Evolutionary conservation across 495 filamentous ascomycete species (phyloP).

Genomic region (Podospora bellae-mahoneyi): DNA sequence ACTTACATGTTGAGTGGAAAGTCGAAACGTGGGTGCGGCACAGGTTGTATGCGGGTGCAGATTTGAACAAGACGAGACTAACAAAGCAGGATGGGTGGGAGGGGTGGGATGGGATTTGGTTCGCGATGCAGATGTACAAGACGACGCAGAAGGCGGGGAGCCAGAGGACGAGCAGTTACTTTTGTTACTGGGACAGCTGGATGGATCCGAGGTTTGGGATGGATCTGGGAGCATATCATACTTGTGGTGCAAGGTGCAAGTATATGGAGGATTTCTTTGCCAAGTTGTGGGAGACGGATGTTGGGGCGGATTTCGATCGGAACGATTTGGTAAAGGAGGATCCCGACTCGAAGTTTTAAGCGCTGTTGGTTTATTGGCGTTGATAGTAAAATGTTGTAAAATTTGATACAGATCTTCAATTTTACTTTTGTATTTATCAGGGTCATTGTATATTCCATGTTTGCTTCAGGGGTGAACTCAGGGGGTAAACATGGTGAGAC

Average conservation of each 20-base stretch:
- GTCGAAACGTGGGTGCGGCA: background rate
- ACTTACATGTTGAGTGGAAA: background rate
- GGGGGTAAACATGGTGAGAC: too few relatives aligned
- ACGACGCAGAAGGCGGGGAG: background rate
- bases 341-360: background rate
- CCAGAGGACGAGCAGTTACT: background rate
- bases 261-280: background rate
- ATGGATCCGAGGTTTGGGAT: background rate
- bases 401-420: too few relatives aligned
- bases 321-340: background rate
- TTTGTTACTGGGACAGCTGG: background rate
- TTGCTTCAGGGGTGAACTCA: too few relatives aligned
- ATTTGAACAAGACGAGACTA: background rate
- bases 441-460: too few relatives aligned
- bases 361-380: too few relatives aligned
- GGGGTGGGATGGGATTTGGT: background rate
- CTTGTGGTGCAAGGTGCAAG: background rate
- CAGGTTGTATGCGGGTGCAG: background rate
- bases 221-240: background rate
- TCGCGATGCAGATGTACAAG: background rate
- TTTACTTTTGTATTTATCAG: too few relatives aligned
- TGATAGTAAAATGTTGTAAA: too few relatives aligned
- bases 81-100: background rate
- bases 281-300: background rate
- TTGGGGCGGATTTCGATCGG: background rate